Percentiles rank a stretch among this genome's conserved stretches.
These are phyloP conservation scores for Amanita pseudoporphyria DNA, from an alignment of 768 basidiomycete genomes.

Conservation along the genomic window DNA sequence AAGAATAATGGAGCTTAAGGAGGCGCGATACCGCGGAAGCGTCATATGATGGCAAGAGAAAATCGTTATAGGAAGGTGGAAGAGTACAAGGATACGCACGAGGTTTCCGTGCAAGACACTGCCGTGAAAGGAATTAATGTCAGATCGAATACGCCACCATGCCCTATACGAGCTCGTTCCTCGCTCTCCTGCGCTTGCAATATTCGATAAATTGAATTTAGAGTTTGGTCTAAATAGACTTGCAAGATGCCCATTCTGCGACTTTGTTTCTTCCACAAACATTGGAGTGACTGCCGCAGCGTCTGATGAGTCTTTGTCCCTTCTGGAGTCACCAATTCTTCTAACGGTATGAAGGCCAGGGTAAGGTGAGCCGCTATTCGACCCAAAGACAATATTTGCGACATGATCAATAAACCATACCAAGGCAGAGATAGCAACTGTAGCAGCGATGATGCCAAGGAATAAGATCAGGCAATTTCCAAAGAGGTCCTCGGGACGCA, in stretches of 20 bases:
- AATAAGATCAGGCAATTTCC: constrained; percentile 77
- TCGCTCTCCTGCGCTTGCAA: constrained; percentile 19
- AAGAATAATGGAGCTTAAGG: constrained; percentile 58
- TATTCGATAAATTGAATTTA: constrained; percentile 25
- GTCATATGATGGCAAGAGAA: constrained; percentile 88
- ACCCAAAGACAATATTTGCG: constrained; percentile 27
- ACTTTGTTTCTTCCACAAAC: constrained; percentile 38
- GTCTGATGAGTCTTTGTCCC: neutral
- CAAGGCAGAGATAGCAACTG: constrained; percentile 58
- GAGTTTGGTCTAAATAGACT: constrained; percentile 24
- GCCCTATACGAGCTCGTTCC: constrained; percentile 28
- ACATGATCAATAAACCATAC: constrained; percentile 67
- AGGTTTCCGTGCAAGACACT: constrained; percentile 84
- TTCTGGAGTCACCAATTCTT: neutral
- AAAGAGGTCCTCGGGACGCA: constrained; percentile 77
- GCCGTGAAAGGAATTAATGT: constrained; percentile 71
- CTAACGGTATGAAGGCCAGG: constrained; percentile 10
- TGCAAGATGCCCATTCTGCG: constrained; percentile 31
- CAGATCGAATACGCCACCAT: constrained; percentile 49
- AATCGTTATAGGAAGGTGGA: constrained; percentile 90
- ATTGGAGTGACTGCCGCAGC: neutral
- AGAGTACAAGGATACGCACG: constrained; percentile 80
- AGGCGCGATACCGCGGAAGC: constrained; percentile 37
- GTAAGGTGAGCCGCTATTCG: constrained; percentile 44
- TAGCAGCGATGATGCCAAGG: constrained; percentile 64